Conservation (phyloP, 2,329 filamentous ascomycete genomes). For the Basipetospora chlamydospora region DNA sequence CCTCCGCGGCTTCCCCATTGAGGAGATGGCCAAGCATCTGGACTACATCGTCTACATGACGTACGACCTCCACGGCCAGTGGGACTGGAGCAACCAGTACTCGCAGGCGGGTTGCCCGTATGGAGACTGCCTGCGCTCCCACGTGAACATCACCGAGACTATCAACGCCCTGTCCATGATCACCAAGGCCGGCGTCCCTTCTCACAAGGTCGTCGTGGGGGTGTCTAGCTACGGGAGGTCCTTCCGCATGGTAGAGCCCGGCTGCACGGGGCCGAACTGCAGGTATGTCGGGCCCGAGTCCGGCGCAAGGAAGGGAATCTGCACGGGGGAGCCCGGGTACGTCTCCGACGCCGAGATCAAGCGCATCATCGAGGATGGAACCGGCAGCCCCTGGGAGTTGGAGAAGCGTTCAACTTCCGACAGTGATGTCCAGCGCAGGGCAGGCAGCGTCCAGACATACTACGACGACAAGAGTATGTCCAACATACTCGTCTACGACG, state of each 20-base stretch:
- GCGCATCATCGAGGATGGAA: background rate
- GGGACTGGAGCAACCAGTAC: slow-evolving; percentile 8
- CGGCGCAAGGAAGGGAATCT: slow-evolving; percentile 12
- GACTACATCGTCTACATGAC: slow-evolving; percentile 23
- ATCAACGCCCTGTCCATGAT: slow-evolving; percentile 16
- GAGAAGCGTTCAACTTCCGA: too few relatives aligned
- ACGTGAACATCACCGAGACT: slow-evolving; percentile 24
- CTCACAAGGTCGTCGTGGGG: slow-evolving; percentile 17
- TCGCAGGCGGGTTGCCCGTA: slow-evolving; percentile 11
- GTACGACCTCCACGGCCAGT: slow-evolving; percentile 20
- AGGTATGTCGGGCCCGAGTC: slow-evolving; percentile 12
- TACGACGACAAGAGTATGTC: background rate
- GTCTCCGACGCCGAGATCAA: slow-evolving; percentile 8
- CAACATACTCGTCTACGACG: slow-evolving; percentile 12
- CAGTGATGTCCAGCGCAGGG: too few relatives aligned
- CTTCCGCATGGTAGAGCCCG: slow-evolving; percentile 17
- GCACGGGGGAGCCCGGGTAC: slow-evolving; percentile 17
- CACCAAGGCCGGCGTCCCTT: slow-evolving; percentile 15
- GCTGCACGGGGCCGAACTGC: slow-evolving; percentile 15
- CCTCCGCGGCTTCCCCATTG: slow-evolving; percentile 19
- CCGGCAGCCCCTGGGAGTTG: too few relatives aligned
- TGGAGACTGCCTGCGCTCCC: slow-evolving; percentile 19
- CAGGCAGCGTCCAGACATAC: background rate
- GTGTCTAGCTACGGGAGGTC: slow-evolving; percentile 17
- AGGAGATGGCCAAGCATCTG: slow-evolving; percentile 14